phyloP scores from a whole-genome alignment of 2,329 filamentous ascomycete genomes.

The Pseudogymnoascus sp. region DNA sequence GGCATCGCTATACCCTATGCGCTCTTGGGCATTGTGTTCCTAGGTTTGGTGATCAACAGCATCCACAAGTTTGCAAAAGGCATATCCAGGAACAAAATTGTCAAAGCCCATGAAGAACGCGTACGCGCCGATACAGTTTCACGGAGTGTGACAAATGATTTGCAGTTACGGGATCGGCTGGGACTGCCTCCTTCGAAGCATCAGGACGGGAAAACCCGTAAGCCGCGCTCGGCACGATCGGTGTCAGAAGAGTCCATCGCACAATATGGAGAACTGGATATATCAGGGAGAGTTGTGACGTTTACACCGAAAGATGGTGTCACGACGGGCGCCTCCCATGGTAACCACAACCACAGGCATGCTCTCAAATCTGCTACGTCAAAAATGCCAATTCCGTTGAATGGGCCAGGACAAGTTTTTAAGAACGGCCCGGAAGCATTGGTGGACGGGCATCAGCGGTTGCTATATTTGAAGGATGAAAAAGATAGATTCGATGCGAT shows the following conservation, averaged over 20 bases:
- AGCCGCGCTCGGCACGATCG: slow-evolving; percentile 16
- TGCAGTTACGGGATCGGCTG: slow-evolving; percentile 37
- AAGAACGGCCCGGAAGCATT: not conserved
- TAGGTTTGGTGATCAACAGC: slow-evolving; percentile 59
- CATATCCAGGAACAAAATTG: slow-evolving; percentile 52
- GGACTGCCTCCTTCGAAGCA: slow-evolving; percentile 27
- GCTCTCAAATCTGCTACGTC: not conserved
- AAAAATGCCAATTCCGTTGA: not conserved
- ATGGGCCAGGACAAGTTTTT: not conserved
- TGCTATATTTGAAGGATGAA: slow-evolving; percentile 48
- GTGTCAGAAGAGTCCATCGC: not conserved
- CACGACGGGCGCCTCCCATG: not conserved
- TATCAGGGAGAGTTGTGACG: slow-evolving; percentile 29
- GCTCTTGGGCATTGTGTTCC: slow-evolving; percentile 59
- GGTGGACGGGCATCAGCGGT: slow-evolving; percentile 28
- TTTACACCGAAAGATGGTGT: not conserved
- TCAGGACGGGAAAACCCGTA: not conserved
- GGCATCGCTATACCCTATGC: slow-evolving; percentile 60
- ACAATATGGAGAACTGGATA: slow-evolving; percentile 30
- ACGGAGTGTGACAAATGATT: slow-evolving; percentile 44
- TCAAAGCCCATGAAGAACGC: slow-evolving; percentile 49
- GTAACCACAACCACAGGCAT: not conserved
- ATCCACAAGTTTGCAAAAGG: slow-evolving; percentile 53
- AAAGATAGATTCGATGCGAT: slow-evolving; percentile 57
- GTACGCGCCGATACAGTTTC: slow-evolving; percentile 45